Conservation (phyloP, 371 early-diverging fungal genomes). For the Lichtheimia corymbifera region DNA sequence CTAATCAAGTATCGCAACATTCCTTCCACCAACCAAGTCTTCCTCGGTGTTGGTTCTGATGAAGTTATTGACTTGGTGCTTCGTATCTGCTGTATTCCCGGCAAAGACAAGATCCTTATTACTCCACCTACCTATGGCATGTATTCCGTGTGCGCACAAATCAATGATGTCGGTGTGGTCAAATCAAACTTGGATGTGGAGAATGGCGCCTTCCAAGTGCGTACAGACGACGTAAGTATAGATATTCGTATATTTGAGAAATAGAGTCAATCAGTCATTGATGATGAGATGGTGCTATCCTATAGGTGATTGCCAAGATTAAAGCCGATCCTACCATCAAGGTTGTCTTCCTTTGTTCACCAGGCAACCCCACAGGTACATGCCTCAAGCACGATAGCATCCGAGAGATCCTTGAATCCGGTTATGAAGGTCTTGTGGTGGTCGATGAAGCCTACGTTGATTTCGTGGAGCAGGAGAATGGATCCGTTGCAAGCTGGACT, state of each 20-base stretch:
- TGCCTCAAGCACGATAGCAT: slow-evolving; percentile 73
- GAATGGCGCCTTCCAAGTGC: slow-evolving; percentile 80
- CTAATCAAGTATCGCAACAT: slow-evolving; percentile 71
- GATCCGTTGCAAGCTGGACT: slow-evolving; percentile 78
- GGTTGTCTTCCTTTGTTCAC: slow-evolving; percentile 92
- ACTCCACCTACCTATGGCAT: slow-evolving; percentile 98
- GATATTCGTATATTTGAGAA: not conserved
- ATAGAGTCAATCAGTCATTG: too few relatives aligned
- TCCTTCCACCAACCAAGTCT: slow-evolving; percentile 70
- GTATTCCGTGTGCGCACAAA: slow-evolving; percentile 92
- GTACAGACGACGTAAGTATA: slow-evolving; percentile 67
- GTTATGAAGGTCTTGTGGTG: slow-evolving; percentile 79
- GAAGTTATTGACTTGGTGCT: slow-evolving; percentile 93
- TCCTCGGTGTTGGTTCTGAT: slow-evolving; percentile 96
- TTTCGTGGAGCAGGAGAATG: slow-evolving; percentile 74
- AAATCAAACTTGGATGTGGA: slow-evolving; percentile 80
- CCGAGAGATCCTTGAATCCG: slow-evolving; percentile 67
- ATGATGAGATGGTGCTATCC: not conserved
- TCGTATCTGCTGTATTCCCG: slow-evolving; percentile 90
- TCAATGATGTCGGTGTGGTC: slow-evolving; percentile 91
- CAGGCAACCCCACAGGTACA: slow-evolving; percentile 98
- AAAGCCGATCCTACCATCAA: slow-evolving; percentile 78
- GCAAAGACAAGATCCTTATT: slow-evolving; percentile 88
- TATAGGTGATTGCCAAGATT: slow-evolving; percentile 62
- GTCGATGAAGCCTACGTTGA: slow-evolving; percentile 99